Base-by-base conservation (phyloP, 257 asterid genomes). In the Voacanga thouarsii region DNA sequence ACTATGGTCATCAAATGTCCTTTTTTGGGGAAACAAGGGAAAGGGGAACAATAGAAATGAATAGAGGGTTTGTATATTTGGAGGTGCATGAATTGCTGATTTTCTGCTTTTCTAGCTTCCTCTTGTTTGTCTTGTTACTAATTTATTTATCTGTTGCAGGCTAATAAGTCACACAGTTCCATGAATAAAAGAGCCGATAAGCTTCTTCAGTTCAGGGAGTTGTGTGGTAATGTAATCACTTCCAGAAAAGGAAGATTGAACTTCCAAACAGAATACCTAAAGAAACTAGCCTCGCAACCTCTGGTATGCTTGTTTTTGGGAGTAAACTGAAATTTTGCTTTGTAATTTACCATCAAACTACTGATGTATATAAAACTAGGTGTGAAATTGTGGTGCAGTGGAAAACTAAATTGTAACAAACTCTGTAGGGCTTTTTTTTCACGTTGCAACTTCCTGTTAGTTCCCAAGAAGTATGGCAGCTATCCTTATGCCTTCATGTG, bases 161-260 rank as follows among this genome's bases (percentile, higher is more conserved):
- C 24, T 57, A 83, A 75, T 59, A 76, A 61, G 71, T 12, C 26
- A 64, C 55, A 77, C 6, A 74, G 12, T 24, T 60, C 71, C 12
- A 43, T 71, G 28, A 23, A 6, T 72, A 83, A 71, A 79, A 73
- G 80, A 61, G 82, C 77, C n/a, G 47, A 63, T 55, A 83, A 85
- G 83, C 89, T 95, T n/a, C 92, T 95, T 76, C 92, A 81, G 72
- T 84, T 86, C 10, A 85, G 98, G 75, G 99, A 95, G 87, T 78
- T 95, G 76, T 85, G 85, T 67, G 97, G 97, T 41, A 88, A 88
- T 80, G 78, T 84, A 57, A 86, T 88, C n/a, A 61, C 79, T 81
- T 84, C 84, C 18, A 69, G 85, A 51, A 92, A 78, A 80, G 89
- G 89, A 63, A 92, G 87, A 80, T 56, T 90, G 11, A 90, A 89